Base-by-base conservation (phyloP, 768 basidiomycete genomes). In the Rhodotorula paludigena region DNA sequence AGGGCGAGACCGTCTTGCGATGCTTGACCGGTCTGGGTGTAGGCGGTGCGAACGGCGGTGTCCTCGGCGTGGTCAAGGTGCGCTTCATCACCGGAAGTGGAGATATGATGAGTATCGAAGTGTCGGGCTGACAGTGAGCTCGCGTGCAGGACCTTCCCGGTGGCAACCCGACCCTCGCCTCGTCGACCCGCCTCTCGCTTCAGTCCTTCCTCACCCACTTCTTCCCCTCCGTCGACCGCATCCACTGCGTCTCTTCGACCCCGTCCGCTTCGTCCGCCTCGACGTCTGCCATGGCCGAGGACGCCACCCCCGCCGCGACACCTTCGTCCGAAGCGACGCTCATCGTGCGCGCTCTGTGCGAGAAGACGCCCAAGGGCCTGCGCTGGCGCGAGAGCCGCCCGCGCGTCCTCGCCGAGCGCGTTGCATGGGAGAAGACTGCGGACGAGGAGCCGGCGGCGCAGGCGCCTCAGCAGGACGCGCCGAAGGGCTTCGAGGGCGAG, bases 141-240 rank as follows among this genome's bases (percentile, higher is more conserved):
- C 15, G 1, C 10, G 4, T 20, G 44, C 71, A 74, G 74, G 49
- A 70, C 30, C 73, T 76, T 11, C 75, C 75, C 14, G 60, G 57
- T 3, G 64, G 63, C 25, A 68, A 71, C 65, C 42, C 55, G 30
- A 51, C 59, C 1, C 61, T 63, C 51, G 39, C 85, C 85, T 38
- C 84, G 3, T 84, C 84, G 25, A 83, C 92, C 54, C 80, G 90
- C 62, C 92, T 90, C 80, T 96, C 92, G 2, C 82, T 97, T 9
- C 83, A 94, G 15, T 96, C 92, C 16, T 99, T 97, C 81, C 86
- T 93, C 64, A 87, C 87, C 71, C 97, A 97, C 79, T 99, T 98
- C 78, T 89, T 90, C 66, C 94, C 94, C 4, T 82, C 83, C 32
- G 88, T 92, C 74, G 80, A 82, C 14, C 83, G 87, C 41, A 82